phyloP scores from a whole-genome alignment of 345 rosid species.

The Gossypium mustelinum region DNA sequence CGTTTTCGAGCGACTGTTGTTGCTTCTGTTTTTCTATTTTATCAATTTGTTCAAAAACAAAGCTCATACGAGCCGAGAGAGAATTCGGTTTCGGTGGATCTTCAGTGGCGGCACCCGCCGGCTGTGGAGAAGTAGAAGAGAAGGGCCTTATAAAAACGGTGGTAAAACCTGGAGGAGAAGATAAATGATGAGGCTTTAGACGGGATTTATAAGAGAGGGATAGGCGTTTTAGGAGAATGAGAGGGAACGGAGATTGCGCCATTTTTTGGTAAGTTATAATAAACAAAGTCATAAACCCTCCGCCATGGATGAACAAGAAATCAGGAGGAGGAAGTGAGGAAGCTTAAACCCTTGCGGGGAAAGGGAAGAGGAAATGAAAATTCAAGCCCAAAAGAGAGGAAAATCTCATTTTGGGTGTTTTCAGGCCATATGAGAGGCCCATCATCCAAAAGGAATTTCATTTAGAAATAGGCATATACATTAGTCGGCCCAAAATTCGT shows the following conservation, averaged over 20 bases:
- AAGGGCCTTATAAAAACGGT: not conserved
- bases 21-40: conserved; percentile 58
- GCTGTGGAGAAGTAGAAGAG: conserved; percentile 29
- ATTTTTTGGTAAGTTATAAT: conserved; percentile 6
- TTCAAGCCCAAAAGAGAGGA: not conserved
- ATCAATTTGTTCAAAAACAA: conserved; percentile 90
- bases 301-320: conserved; percentile 16
- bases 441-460: too few species aligned
- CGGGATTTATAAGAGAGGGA: conserved; percentile 22
- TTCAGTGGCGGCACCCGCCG: conserved; percentile 11
- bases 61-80: conserved; percentile 87
- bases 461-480: too few species aligned
- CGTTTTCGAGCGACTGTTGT: conserved; percentile 39
- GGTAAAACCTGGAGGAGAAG: conserved; percentile 18
- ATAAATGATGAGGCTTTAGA: conserved; percentile 13
- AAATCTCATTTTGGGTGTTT: not conserved
- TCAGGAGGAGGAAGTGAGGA: not conserved
- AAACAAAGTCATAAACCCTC: conserved; percentile 9
- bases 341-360: conserved; percentile 15
- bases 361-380: not conserved
- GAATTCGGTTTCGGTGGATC: conserved; percentile 52
- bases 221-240: conserved; percentile 49
- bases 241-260: conserved; percentile 41
- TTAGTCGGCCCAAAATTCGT: too few species aligned
- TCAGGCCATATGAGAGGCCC: not conserved